A percentile compares a stretch with the other conserved stretches of the same genome.
Conservation (phyloP, 441 rosid species). For the Pelargonium citronellum region DNA sequence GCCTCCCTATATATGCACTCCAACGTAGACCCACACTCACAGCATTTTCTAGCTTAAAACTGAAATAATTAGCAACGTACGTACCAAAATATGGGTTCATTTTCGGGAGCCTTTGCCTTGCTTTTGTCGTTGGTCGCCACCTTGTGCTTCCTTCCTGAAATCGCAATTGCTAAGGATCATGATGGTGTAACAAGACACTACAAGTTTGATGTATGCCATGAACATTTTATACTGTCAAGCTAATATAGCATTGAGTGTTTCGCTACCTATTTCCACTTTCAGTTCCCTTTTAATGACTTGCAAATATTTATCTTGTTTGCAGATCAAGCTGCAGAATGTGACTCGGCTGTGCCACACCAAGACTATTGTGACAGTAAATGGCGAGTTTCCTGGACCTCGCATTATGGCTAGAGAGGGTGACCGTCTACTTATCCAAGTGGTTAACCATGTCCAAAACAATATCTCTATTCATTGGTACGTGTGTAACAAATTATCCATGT, state of each 20-base stretch:
- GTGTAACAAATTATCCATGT: background rate
- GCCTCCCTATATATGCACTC: constrained; percentile 7
- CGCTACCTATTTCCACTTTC: too few relatives aligned
- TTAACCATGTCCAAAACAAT: constrained; percentile 56
- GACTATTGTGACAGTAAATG: constrained; percentile 49
- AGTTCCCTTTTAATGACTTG: too few relatives aligned
- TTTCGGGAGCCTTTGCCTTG: background rate
- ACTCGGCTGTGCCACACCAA: constrained; percentile 55
- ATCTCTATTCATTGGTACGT: constrained; percentile 60
- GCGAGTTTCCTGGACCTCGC: constrained; percentile 63
- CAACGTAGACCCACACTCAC: background rate
- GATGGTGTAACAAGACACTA: constrained; percentile 36
- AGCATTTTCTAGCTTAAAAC: background rate
- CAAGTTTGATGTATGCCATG: constrained; percentile 43
- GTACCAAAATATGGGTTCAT: background rate
- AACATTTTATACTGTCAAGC: background rate
- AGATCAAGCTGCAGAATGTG: constrained; percentile 52
- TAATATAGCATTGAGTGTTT: background rate
- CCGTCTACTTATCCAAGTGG: constrained; percentile 50
- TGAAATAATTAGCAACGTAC: background rate
- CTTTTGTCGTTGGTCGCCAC: background rate
- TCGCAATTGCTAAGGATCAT: constrained; percentile 16
- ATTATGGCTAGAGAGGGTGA: constrained; percentile 56
- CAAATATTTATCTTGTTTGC: constrained; percentile 11
- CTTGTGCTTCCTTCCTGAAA: constrained; percentile 8